These are phyloP conservation scores for Fomitopsis betulina DNA, from an alignment of 1,284 basidiomycete genomes.

Conservation along the genomic window DNA sequence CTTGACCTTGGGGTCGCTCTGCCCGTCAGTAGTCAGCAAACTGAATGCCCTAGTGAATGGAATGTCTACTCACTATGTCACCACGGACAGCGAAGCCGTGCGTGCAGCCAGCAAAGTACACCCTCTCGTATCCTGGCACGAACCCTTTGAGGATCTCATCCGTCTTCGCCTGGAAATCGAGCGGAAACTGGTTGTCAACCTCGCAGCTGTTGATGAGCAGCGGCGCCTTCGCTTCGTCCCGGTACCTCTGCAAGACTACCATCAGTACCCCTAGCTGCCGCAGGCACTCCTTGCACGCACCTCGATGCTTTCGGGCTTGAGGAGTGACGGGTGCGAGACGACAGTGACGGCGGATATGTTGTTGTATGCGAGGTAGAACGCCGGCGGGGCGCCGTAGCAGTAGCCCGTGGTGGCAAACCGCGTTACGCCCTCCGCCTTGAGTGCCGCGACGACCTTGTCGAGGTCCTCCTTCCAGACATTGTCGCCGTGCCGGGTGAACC, in stretches of 20 bases:
- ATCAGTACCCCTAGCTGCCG: background rate
- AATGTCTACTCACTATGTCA: conserved; percentile 24
- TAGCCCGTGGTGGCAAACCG: conserved; percentile 57
- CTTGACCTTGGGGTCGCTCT: conserved; percentile 28
- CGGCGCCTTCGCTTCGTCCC: conserved; percentile 27
- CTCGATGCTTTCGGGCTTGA: conserved; percentile 58
- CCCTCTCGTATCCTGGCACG: conserved; percentile 36
- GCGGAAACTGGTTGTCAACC: conserved; percentile 30
- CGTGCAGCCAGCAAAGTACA: conserved; percentile 37
- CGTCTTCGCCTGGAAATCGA: conserved; percentile 23
- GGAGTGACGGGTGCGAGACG: conserved; percentile 66
- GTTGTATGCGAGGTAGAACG: conserved; percentile 65
- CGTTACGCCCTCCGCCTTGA: conserved; percentile 57
- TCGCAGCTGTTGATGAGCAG: conserved; percentile 42
- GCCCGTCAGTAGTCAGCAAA: background rate
- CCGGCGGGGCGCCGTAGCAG: conserved; percentile 54
- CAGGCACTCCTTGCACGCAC: conserved; percentile 22
- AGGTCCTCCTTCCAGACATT: conserved; percentile 42
- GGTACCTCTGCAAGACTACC: conserved; percentile 3
- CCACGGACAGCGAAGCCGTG: conserved; percentile 52
- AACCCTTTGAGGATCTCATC: conserved; percentile 39
- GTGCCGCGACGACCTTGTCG: conserved; percentile 51
- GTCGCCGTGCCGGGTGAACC: conserved; percentile 44
- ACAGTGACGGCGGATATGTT: conserved; percentile 46
- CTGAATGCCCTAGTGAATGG: too few species aligned